Evolutionary conservation across 2,329 filamentous ascomycete genomes (phyloP), one percentile per base, ranked within the genome.

Genomic region (Neofusicoccum kwambonambiense): DNA sequence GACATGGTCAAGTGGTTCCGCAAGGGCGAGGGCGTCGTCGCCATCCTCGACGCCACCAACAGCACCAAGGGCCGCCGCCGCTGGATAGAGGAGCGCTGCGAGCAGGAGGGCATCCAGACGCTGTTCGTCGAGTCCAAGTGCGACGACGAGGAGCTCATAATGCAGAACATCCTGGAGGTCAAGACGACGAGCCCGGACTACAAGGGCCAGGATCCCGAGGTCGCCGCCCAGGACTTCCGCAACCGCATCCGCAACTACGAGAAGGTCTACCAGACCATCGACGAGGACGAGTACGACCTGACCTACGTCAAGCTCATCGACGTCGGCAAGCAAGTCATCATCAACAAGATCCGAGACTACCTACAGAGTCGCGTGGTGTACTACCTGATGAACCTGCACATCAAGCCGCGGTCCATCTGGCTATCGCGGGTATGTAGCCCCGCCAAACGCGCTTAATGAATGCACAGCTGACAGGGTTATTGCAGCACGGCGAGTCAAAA

Each of bases 251-350:
- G 90, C 73, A 97, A 97, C 79, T 99, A 99, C 79, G 95, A 99
- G 78, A 95, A 95, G 79, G 91, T 96, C 34, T 99, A 99, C 79
- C 88, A 96, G 80, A 94, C 92, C 1, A 92, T 99, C 72, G 92
- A 96, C 70, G 90, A 90, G 70, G 90, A 96, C 68, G 94, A 98
- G 82, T 87, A 86, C 70, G 84, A 94, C 70, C 87, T 95, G 72
- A 97, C 95, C 42, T 99, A 97, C 75, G 90, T 98, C 75, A 98
- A 99, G 80, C 90, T 99, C 75, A 96, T 98, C 84, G 90, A 99
- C 74, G 92, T 98, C 12, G 93, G 95, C 66, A 92, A 92, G 70
- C 92, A 96, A 74, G 93, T 98, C 75, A 95, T 98, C 74, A 98
- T 99, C 85, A 99, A 98, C 80, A 89, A 91, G 75, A 97, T 99